Evolutionary conservation across 2,329 filamentous ascomycete species (phyloP).

Genomic region (Zasmidium cellare): DNA sequence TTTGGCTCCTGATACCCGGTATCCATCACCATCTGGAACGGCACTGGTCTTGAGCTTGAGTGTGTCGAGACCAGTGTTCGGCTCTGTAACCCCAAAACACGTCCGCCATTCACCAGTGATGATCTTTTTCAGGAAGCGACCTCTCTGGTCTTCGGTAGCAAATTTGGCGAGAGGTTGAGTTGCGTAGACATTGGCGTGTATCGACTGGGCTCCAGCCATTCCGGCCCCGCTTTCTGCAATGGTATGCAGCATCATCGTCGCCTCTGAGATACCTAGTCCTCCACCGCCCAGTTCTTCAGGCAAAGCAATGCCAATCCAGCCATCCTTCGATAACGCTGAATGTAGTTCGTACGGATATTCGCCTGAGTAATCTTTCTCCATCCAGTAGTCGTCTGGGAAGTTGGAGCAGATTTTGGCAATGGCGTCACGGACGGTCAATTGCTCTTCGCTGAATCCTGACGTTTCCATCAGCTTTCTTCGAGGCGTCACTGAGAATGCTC

Average conservation of each 20-base stretch:
- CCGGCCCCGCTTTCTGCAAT: slow-evolving; percentile 64
- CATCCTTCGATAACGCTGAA: slow-evolving; percentile 67
- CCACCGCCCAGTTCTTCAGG: slow-evolving; percentile 73
- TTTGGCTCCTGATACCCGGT: slow-evolving; percentile 74
- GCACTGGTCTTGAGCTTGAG: slow-evolving; percentile 68
- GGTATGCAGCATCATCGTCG: slow-evolving; percentile 85
- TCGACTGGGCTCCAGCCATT: slow-evolving; percentile 66
- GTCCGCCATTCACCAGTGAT: slow-evolving; percentile 70
- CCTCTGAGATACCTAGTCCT: slow-evolving; percentile 76
- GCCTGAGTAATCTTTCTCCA: slow-evolving; percentile 67
- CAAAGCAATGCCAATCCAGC: slow-evolving; percentile 79
- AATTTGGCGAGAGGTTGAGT: slow-evolving; percentile 75
- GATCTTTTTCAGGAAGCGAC: slow-evolving; percentile 66
- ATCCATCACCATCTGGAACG: slow-evolving; percentile 59
- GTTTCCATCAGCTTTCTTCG: slow-evolving; percentile 65
- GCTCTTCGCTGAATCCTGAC: slow-evolving; percentile 69
- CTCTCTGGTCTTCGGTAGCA: slow-evolving; percentile 64
- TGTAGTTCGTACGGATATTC: slow-evolving; percentile 76
- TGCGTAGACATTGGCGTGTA: slow-evolving; percentile 68
- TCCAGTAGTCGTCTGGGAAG: slow-evolving; percentile 77
- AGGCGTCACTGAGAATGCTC: slow-evolving; percentile 36
- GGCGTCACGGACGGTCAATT: slow-evolving; percentile 71
- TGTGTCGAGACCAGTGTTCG: slow-evolving; percentile 51
- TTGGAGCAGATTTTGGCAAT: slow-evolving; percentile 67
- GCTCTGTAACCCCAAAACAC: slow-evolving; percentile 73